Evolutionary conservation across 2,329 filamentous ascomycete genomes (phyloP).

Genomic region (Sodiomyces alkalinus): DNA sequence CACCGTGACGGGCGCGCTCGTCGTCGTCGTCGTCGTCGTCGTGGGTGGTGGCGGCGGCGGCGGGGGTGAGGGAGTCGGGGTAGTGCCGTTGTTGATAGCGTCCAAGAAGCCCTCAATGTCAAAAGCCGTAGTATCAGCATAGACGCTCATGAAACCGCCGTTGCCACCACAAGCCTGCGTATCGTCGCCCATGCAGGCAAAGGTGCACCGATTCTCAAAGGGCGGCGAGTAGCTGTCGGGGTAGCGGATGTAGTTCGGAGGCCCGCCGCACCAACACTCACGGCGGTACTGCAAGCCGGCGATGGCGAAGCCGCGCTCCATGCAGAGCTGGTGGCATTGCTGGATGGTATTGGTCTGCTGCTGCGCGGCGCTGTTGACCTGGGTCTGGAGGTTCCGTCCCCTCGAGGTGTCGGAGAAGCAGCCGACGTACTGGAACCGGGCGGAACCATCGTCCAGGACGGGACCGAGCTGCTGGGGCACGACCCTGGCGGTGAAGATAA

Average conservation of each 20-base stretch:
- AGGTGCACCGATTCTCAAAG: conserved; percentile 6
- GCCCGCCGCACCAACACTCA: conserved; percentile 16
- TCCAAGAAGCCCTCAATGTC: conserved; percentile 10
- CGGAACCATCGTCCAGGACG: conserved; percentile 14
- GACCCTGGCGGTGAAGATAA: conserved; percentile 17
- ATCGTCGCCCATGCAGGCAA: conserved; percentile 11
- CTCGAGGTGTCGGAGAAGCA: conserved; percentile 20
- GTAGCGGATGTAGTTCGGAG: conserved; percentile 6
- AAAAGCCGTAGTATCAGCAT: conserved; percentile 13
- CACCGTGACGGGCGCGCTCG: background rate
- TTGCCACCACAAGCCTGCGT: conserved; percentile 16
- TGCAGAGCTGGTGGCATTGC: conserved; percentile 16
- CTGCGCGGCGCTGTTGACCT: conserved; percentile 11
- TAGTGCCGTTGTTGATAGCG: conserved; percentile 1
- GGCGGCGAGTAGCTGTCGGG: conserved; percentile 12
- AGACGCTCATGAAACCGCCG: conserved; percentile 15
- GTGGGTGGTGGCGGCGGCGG: conserved; percentile 16
- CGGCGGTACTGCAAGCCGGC: conserved; percentile 18
- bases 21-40: conserved; percentile 6
- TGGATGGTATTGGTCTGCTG: conserved; percentile 17
- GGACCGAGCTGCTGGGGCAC: conserved; percentile 19
- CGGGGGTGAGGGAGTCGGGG: conserved; percentile 12
- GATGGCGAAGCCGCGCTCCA: conserved; percentile 14
- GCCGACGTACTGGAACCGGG: conserved; percentile 19
- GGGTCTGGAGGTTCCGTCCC: conserved; percentile 17